Conservation (phyloP, 148 eudicot species). For the Dysphania ambrosioides region DNA sequence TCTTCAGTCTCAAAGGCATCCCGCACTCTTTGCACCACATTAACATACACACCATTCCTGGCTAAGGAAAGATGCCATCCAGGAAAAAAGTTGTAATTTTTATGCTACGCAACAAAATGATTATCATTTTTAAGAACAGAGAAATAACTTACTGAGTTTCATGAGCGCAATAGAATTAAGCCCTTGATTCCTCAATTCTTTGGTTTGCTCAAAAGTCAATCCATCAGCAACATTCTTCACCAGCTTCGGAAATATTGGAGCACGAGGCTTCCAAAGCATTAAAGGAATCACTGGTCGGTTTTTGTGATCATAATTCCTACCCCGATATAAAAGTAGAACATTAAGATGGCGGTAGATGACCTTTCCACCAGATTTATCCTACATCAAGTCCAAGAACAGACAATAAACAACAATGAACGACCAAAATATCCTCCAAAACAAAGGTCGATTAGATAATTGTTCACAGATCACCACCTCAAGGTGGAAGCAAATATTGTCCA, state of each 20-base stretch:
- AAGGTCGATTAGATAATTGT: background rate
- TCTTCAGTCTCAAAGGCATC: slow-evolving; percentile 81
- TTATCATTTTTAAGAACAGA: background rate
- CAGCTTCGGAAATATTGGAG: slow-evolving; percentile 85
- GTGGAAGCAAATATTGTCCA: slow-evolving; percentile 83
- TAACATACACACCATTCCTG: slow-evolving; percentile 85
- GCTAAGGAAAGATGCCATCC: slow-evolving; percentile 34
- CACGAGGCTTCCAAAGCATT: slow-evolving; percentile 91
- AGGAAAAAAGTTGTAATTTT: background rate
- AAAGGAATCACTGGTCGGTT: slow-evolving; percentile 65
- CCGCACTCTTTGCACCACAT: slow-evolving; percentile 78
- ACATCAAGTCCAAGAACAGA: slow-evolving; percentile 18
- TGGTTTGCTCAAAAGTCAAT: slow-evolving; percentile 81
- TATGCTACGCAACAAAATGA: background rate
- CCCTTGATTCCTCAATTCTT: slow-evolving; percentile 76
- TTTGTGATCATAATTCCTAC: slow-evolving; percentile 74
- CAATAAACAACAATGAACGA: background rate
- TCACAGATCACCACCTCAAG: slow-evolving; percentile 57
- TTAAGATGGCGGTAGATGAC: slow-evolving; percentile 69
- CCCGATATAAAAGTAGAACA: slow-evolving; percentile 68
- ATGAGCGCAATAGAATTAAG: slow-evolving; percentile 52
- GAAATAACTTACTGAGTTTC: slow-evolving; percentile 66
- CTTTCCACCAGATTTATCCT: slow-evolving; percentile 91
- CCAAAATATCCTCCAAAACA: background rate
- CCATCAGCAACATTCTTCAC: slow-evolving; percentile 86